Base-by-base conservation (phyloP, 2,329 filamentous ascomycete species). In the Coleophoma cylindrospora region DNA sequence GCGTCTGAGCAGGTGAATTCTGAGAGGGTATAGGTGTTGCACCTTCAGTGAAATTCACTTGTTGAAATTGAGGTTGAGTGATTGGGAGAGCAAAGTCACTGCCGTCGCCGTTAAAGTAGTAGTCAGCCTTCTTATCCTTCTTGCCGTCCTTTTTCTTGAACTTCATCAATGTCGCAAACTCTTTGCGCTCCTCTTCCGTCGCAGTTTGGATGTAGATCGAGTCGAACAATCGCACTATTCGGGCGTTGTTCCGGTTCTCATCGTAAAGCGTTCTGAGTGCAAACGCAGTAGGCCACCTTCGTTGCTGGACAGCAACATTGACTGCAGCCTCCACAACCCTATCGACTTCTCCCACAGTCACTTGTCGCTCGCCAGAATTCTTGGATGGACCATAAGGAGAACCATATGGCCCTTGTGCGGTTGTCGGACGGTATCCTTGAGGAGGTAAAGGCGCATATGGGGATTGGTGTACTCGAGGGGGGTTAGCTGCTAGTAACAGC, bases 201-300 rank as follows among this genome's bases (percentile, higher is more conserved):
- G 80, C 80, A 15, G 73, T 77, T 60, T 82, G 78, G 56, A 72
- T 70, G 63, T 76, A 83, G 41, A 84, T 71, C 52, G 77, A 74
- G 64, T 81, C 76, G 43, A 84, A 67, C 71, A 84, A 75, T 54
- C 70, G 66, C 51, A 84, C 68, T 58, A 83, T 81, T 34, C 68
- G 67, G 14, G 71, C 65, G 56, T 83, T 72, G 37, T 68, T 64
- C 41, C 71, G 70, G 52, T 76, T 74, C 60, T 84, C 79, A 56
- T 84, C 79, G 64, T 81, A 84, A 52, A 84, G 70, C 13, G 73
- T 75, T 48, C 80, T 73, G 52, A 85, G 69, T 40, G 81, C 80
- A 70, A 75, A 84, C 2, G 81, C 82, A 9, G 81, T 84, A 48
- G 80, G 78, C 62, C 80, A 84, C 51, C 79, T 77, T 54, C 72